These are phyloP conservation scores for Carpinus viminea DNA, from an alignment of 306 rosid species.

Conservation along the genomic window DNA sequence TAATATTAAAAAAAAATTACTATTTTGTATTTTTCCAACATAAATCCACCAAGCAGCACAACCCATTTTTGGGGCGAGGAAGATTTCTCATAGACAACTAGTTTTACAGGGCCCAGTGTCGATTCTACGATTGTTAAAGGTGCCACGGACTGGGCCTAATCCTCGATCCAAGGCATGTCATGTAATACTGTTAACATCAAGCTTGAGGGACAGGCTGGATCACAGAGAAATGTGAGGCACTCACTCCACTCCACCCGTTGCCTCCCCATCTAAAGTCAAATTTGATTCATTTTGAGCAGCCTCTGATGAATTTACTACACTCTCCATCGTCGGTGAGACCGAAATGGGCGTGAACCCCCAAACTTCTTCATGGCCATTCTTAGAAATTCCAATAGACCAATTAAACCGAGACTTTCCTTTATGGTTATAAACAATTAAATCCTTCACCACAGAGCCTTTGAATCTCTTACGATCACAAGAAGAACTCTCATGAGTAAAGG, in stretches of 20 bases:
- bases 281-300: constrained; percentile 23
- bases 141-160: too few species aligned
- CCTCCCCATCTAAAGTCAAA: constrained; percentile 38
- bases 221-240: not conserved
- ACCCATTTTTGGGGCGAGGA: too few species aligned
- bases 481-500: constrained; percentile 13
- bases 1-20: too few species aligned
- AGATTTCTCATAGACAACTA: too few species aligned
- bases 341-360: constrained; percentile 48
- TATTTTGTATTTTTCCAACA: too few species aligned
- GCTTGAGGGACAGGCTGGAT: too few species aligned
- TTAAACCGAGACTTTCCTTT: constrained; percentile 42
- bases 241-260: constrained; percentile 20
- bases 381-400: constrained; percentile 22
- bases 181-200: too few species aligned
- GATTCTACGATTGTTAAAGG: too few species aligned
- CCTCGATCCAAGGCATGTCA: too few species aligned
- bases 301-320: constrained; percentile 17
- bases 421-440: constrained; percentile 74
- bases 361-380: constrained; percentile 26
- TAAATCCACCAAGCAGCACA: too few species aligned
- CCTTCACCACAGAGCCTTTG: constrained; percentile 58
- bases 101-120: too few species aligned
- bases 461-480: constrained; percentile 28
- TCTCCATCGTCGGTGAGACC: constrained; percentile 25